Conservation (phyloP, 2,329 filamentous ascomycete genomes). For the Fusarium abutilonis region DNA sequence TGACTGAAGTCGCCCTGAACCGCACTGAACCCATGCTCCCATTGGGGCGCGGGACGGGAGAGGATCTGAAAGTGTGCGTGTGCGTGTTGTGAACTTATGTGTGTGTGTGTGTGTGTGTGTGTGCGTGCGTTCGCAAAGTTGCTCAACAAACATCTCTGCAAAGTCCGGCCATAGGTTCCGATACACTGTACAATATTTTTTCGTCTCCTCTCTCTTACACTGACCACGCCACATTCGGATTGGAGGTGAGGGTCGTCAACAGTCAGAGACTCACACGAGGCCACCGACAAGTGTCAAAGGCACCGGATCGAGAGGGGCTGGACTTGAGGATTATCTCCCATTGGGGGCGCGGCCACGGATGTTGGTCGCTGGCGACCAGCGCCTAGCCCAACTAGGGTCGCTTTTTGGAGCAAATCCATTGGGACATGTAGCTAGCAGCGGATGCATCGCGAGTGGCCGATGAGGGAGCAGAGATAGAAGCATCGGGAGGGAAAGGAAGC, state of each 20-base stretch:
- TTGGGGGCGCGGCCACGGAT: conserved; percentile 33
- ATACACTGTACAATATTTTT: background rate
- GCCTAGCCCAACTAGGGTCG: conserved; percentile 43
- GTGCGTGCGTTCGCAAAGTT: conserved; percentile 23
- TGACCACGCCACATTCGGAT: conserved; percentile 29
- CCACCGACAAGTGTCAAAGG: conserved; percentile 34
- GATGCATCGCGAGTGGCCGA: conserved; percentile 42
- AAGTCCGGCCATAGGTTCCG: conserved; percentile 27
- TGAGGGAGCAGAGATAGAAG: conserved; percentile 28
- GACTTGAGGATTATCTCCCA: conserved; percentile 20
- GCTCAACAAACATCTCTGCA: conserved; percentile 30
- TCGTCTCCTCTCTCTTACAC: conserved; percentile 11
- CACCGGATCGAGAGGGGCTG: conserved; percentile 37
- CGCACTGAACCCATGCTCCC: conserved; percentile 31
- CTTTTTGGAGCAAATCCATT: conserved; percentile 26
- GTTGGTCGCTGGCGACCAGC: conserved; percentile 42
- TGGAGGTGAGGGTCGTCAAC: conserved; percentile 38
- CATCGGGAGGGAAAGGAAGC: conserved; percentile 38
- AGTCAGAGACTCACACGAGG: conserved; percentile 33
- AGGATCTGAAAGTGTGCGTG: conserved; percentile 30
- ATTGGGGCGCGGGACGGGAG: conserved; percentile 33
- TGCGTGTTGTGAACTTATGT: conserved; percentile 7
- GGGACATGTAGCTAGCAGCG: conserved; percentile 40
- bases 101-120: no score
- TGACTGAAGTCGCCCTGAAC: conserved; percentile 34